Evolutionary conservation across 73 alveolate species (phyloP).

Genomic region (Paramecium primaurelia): DNA sequence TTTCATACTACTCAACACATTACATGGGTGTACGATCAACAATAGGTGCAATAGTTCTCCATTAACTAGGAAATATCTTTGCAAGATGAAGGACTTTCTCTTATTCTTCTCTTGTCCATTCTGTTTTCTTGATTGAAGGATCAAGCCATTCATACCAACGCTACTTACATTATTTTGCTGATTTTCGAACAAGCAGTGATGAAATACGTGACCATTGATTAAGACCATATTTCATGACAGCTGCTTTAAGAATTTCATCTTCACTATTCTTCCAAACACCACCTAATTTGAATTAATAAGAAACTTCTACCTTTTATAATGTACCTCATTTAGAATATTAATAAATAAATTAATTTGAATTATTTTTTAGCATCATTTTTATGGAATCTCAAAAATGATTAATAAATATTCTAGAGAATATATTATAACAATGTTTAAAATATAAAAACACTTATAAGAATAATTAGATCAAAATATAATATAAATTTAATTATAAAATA

Average conservation of each 20-base stretch:
- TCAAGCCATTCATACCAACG: constrained; percentile 99
- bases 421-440: neutral
- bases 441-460: neutral
- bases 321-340: constrained; percentile 27
- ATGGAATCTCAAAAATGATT: neutral
- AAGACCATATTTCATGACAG: constrained; percentile 99
- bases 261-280: constrained; percentile 99
- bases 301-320: constrained; percentile 47
- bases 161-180: constrained; percentile 99
- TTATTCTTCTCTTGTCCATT: constrained; percentile 98
- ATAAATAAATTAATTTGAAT: neutral
- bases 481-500: neutral
- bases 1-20: constrained; percentile 98
- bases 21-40: constrained; percentile 98
- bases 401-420: neutral
- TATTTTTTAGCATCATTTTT: neutral
- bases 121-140: constrained; percentile 98
- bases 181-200: constrained; percentile 95
- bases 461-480: neutral
- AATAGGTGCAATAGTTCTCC: constrained; percentile 99
- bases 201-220: constrained; percentile 99
- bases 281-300: constrained; percentile 65
- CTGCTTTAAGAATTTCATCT: constrained; percentile 99
- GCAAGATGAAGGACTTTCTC: constrained; percentile 98
- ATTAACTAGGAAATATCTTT: constrained; percentile 98